These are phyloP conservation scores for Colletotrichum paranaense DNA, from an alignment of 2,329 filamentous ascomycete genomes.

Conservation along the genomic window DNA sequence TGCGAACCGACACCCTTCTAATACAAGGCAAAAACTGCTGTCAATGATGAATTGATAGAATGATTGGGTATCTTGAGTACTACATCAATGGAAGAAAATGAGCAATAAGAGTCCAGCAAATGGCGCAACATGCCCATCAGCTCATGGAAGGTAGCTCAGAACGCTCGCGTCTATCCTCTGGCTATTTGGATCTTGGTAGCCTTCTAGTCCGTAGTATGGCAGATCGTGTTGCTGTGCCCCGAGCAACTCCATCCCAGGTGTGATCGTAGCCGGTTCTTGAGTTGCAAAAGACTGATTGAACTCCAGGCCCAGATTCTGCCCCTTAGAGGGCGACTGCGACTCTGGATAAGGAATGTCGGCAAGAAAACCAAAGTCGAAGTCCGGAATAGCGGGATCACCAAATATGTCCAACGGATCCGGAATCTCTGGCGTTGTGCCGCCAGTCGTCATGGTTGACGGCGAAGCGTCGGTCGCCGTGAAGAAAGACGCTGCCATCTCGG, in stretches of 20 bases:
- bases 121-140: not conserved
- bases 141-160: conserved; percentile 8
- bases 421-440: conserved; percentile 20
- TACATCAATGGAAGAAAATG: not conserved
- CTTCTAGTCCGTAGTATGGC: not conserved
- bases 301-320: not conserved
- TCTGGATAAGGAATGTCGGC: not conserved
- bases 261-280: not conserved
- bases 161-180: not conserved
- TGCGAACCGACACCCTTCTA: not conserved
- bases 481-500: not conserved
- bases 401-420: conserved; percentile 30
- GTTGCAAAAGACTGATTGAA: not conserved
- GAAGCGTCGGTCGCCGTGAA: conserved; percentile 7
- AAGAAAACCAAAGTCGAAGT: conserved; percentile 25
- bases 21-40: not conserved
- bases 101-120: not conserved
- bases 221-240: not conserved
- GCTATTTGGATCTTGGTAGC: not conserved
- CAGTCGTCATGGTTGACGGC: conserved; percentile 27
- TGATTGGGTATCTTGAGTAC: not conserved
- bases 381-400: conserved; percentile 3
- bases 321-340: not conserved
- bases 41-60: not conserved
- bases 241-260: conserved; percentile 8